phyloP scores from a whole-genome alignment of 2,329 filamentous ascomycete species.

The Colletotrichum sp. region DNA sequence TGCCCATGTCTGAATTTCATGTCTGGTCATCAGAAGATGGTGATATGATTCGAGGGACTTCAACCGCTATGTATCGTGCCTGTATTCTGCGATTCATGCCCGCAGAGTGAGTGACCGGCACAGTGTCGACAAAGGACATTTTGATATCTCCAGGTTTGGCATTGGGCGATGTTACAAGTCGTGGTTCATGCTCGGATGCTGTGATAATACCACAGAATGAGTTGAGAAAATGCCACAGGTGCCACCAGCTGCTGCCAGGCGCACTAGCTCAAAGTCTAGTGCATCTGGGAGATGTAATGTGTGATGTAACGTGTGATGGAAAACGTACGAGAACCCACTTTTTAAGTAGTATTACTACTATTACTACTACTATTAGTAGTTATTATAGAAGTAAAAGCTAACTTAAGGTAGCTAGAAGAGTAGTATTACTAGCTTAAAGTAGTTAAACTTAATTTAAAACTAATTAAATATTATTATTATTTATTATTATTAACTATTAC shows the following conservation, averaged over 20 bases:
- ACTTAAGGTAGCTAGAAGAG: background rate
- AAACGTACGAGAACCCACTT: background rate
- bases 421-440: background rate
- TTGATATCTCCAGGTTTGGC: background rate
- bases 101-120: background rate
- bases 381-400: background rate
- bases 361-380: background rate
- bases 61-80: rapidly evolving
- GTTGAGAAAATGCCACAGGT: background rate
- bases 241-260: background rate
- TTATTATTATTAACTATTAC: background rate
- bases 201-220: background rate
- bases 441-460: background rate
- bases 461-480: no score
- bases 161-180: background rate
- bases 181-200: background rate
- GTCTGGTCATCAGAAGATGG: background rate
- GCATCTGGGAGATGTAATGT: background rate
- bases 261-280: background rate
- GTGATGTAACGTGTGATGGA: background rate
- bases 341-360: background rate
- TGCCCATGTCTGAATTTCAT: background rate
- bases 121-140: background rate
- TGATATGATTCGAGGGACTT: background rate
- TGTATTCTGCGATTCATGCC: background rate